These are phyloP conservation scores for Cyphellophora attinorum DNA, from an alignment of 2,329 filamentous ascomycete species.

Conservation along the genomic window DNA sequence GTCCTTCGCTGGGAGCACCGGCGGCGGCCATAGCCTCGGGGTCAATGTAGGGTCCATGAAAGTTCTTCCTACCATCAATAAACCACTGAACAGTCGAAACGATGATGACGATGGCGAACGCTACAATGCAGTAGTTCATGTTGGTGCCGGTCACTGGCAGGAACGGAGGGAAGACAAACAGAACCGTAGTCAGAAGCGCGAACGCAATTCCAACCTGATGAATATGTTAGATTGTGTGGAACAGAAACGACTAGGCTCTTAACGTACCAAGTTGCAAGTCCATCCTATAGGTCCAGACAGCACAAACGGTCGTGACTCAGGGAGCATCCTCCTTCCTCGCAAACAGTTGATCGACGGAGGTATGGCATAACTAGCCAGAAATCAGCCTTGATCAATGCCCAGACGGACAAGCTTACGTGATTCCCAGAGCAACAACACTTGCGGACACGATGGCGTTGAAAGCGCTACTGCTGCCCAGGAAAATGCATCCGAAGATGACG, in stretches of 20 bases:
- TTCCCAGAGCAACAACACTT: background rate
- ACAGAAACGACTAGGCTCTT: too few relatives aligned
- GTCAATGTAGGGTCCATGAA: slow-evolving; percentile 42
- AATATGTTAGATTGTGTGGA: too few relatives aligned
- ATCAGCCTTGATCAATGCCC: too few relatives aligned
- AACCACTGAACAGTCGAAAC: slow-evolving; percentile 51
- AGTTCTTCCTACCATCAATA: slow-evolving; percentile 53
- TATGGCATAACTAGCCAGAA: slow-evolving; percentile 68
- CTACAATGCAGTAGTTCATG: slow-evolving; percentile 53
- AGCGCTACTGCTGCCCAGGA: slow-evolving; percentile 12
- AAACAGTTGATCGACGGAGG: slow-evolving; percentile 61
- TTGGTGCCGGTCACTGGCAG: slow-evolving; percentile 54
- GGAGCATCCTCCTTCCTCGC: slow-evolving; percentile 56
- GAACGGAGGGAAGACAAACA: slow-evolving; percentile 65
- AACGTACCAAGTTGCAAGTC: slow-evolving; percentile 45
- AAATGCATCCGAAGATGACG: slow-evolving; percentile 9
- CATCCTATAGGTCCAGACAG: slow-evolving; percentile 48
- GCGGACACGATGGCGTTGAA: slow-evolving; percentile 30
- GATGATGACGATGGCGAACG: slow-evolving; percentile 48
- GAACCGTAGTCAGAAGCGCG: slow-evolving; percentile 59
- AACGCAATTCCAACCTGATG: slow-evolving; percentile 49
- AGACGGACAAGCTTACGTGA: too few relatives aligned
- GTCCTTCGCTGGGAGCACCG: too few relatives aligned
- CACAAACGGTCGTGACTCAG: slow-evolving; percentile 47
- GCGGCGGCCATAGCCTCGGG: slow-evolving; percentile 24